These are phyloP conservation scores for Rutstroemia sp. DNA, from an alignment of 2,329 filamentous ascomycete species.

Conservation along the genomic window DNA sequence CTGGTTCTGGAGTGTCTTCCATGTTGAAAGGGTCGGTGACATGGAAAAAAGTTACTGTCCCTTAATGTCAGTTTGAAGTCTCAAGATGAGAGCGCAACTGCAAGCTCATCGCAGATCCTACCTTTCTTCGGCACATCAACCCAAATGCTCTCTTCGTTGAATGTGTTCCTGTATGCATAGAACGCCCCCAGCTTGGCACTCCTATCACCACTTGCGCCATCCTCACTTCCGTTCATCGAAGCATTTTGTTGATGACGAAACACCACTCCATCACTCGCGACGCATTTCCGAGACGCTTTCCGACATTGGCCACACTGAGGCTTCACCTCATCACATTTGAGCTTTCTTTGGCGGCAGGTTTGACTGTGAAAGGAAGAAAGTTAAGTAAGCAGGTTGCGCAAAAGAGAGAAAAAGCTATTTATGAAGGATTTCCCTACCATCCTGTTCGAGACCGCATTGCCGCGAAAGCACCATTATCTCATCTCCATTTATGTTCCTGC, in stretches of 20 bases:
- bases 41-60: conserved; percentile 51
- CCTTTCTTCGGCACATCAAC: conserved; percentile 52
- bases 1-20: conserved; percentile 33
- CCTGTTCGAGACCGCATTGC: conserved; percentile 32
- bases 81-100: no score
- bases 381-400: conserved; percentile 6
- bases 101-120: conserved; percentile 22
- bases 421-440: conserved; percentile 21
- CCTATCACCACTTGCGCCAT: conserved; percentile 28
- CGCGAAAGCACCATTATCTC: conserved; percentile 9
- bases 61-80: no score
- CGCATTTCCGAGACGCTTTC: conserved; percentile 50
- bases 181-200: conserved; percentile 45
- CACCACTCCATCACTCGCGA: conserved; percentile 54
- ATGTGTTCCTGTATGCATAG: conserved; percentile 60
- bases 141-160: conserved; percentile 53
- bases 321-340: conserved; percentile 58
- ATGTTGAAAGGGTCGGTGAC: conserved; percentile 55
- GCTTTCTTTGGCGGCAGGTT: conserved; percentile 52
- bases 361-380: conserved; percentile 29
- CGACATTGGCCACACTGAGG: conserved; percentile 53
- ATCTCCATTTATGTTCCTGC: not conserved
- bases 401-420: not conserved
- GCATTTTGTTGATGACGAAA: conserved; percentile 65
- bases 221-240: conserved; percentile 50